Conservation (phyloP, 1,284 basidiomycete species). For the Bjerkandera adusta region DNA sequence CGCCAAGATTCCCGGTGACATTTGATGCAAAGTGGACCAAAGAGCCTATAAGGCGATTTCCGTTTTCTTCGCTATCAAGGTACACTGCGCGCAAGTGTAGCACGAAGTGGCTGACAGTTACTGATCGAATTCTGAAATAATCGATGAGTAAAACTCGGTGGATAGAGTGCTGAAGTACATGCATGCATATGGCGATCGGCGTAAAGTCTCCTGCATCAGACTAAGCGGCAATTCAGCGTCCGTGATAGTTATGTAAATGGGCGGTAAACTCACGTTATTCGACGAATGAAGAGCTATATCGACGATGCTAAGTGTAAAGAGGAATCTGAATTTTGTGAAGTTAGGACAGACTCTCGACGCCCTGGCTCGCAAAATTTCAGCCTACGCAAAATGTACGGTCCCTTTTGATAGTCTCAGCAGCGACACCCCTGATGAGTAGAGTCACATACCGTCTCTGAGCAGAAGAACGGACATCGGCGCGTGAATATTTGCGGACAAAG, state of each 20-base stretch:
- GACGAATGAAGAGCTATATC: constrained; percentile 2
- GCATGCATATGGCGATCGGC: no score
- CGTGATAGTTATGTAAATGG: background rate
- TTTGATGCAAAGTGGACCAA: constrained; percentile 19
- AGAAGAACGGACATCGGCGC: constrained; percentile 19
- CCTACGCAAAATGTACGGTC: constrained; percentile 22
- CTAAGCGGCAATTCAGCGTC: background rate
- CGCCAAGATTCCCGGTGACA: constrained; percentile 23
- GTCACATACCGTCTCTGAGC: constrained; percentile 22
- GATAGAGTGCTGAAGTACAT: no score
- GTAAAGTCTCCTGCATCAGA: no score
- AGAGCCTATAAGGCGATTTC: no score
- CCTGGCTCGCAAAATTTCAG: background rate
- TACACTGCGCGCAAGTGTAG: constrained; percentile 24
- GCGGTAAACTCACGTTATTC: background rate
- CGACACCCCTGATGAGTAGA: background rate
- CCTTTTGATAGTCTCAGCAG: constrained; percentile 11
- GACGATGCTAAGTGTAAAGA: constrained; percentile 4
- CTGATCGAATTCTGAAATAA: constrained; percentile 21
- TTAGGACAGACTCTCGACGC: background rate
- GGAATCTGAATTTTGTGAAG: background rate
- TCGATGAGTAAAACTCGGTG: background rate
- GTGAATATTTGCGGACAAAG: constrained; percentile 14
- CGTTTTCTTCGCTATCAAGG: constrained; percentile 7
- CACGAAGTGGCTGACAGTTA: constrained; percentile 25